Evolutionary conservation across 352 stramenopile species (phyloP), one percentile per base, ranked within the genome.

Genomic region (Globisporangium lucens): DNA sequence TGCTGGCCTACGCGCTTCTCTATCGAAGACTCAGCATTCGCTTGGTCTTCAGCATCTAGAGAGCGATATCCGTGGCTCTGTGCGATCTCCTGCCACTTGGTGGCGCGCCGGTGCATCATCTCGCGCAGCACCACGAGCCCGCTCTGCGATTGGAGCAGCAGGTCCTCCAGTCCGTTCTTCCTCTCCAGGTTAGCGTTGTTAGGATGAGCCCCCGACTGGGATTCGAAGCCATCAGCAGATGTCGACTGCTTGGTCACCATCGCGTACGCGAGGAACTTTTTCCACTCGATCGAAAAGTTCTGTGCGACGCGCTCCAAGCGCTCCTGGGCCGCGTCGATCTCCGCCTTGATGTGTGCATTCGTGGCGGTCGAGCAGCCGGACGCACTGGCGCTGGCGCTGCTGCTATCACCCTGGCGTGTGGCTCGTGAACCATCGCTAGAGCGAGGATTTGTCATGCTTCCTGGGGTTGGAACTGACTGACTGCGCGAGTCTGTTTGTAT

Each of bases 201-300:
- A 13, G 35, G 0, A 41, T 41, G 7, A 2, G 35, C 8, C 35
- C 8, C 30, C 4, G 30, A 33, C 30, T 33, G 30, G 1, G 30
- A 33, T 5, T 3, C 30, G 4, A 5, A 13, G 22, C 55, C 62
- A 7, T 58, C 58, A 7, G 9, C 36, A 43, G 36, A 3, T 56
- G 65, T 15, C 33, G 58, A 36, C 51, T 75, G 66, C 60, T 85
- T 87, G 65, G 76, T 69, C 53, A 79, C 68, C 75, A 88, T 82
- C 10, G 77, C 79, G 61, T 79, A 84, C 43, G 69, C 67, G 20
- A 88, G 67, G 60, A 88, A 87, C 9, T 78, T 66, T 52, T 85
- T 86, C 81, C 81, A 89, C 65, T 89, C 81, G 24, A 74, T 22
- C 38, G 81, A 82, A 55, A 89, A 89, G 70, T 85, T 78, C 74